A percentile compares a stretch with the other conserved stretches of the same genome.
phyloP scores from a whole-genome alignment of 257 asterid genomes.

The Solanum pimpinellifolium region DNA sequence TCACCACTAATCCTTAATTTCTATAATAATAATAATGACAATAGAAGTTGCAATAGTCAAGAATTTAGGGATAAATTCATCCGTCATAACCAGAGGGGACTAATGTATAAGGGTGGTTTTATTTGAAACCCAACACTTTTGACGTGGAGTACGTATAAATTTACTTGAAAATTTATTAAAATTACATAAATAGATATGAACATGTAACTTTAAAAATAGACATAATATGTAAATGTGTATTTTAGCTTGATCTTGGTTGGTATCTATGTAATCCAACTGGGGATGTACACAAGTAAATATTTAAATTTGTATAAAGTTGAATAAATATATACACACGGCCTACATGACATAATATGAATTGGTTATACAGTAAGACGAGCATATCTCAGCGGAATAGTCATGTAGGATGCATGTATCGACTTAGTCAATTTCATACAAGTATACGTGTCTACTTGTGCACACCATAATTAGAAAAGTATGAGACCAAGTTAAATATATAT shows the following conservation, averaged over 20 bases:
- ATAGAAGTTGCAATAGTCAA: background rate
- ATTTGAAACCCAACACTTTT: background rate
- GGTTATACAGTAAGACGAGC: accelerated
- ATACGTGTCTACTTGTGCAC: background rate
- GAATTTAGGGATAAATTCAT: background rate
- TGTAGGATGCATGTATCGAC: background rate
- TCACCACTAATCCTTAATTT: background rate
- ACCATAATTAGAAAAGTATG: background rate
- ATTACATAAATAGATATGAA: background rate
- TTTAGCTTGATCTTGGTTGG: background rate
- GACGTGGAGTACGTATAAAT: background rate
- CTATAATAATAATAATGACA: background rate
- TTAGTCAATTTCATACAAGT: background rate
- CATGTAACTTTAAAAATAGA: background rate
- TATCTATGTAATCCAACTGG: background rate
- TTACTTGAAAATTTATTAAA: background rate
- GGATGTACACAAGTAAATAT: background rate
- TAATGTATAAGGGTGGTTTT: background rate
- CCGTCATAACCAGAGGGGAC: background rate
- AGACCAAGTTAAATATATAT: too few species aligned
- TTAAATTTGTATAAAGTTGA: background rate
- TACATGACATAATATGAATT: too few species aligned
- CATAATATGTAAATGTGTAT: too few species aligned
- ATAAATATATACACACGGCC: too few species aligned
- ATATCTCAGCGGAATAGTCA: background rate